Evolutionary conservation across 2,329 filamentous ascomycete species (phyloP).

Genomic region (Penicillium sp.): DNA sequence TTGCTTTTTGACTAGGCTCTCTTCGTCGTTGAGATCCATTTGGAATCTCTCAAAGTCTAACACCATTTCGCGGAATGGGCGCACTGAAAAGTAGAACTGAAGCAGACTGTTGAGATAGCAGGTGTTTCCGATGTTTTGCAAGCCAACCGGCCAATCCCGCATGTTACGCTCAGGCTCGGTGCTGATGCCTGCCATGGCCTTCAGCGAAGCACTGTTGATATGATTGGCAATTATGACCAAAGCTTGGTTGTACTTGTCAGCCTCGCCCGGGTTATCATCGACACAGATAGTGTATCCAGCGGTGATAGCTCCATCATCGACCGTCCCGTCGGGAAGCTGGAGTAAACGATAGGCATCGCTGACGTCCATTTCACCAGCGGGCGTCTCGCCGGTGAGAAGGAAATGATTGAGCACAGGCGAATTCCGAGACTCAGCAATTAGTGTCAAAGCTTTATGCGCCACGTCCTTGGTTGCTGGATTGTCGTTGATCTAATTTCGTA

Average conservation of each 20-base stretch:
- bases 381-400: constrained; percentile 54
- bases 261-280: constrained; percentile 48
- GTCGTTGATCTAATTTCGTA: constrained; percentile 49
- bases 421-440: constrained; percentile 61
- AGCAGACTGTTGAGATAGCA: constrained; percentile 97
- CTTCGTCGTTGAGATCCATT: constrained; percentile 63
- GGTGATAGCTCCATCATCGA: constrained; percentile 53
- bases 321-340: constrained; percentile 54
- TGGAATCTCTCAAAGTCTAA: constrained; percentile 72
- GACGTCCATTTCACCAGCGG: constrained; percentile 55
- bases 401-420: constrained; percentile 57
- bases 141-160: constrained; percentile 72
- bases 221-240: constrained; percentile 50
- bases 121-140: constrained; percentile 94
- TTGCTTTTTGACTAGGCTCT: constrained; percentile 64
- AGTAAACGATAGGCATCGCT: constrained; percentile 55
- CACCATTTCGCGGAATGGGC: constrained; percentile 76
- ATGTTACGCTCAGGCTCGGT: constrained; percentile 34
- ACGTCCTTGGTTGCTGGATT: constrained; percentile 51
- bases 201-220: constrained; percentile 41
- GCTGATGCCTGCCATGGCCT: constrained; percentile 33
- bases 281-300: constrained; percentile 51
- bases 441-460: constrained; percentile 56
- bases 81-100: constrained; percentile 91
- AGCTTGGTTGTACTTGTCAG: constrained; percentile 49